phyloP scores from a whole-genome alignment of 2,329 filamentous ascomycete genomes.

The Lachnellula willkommii region DNA sequence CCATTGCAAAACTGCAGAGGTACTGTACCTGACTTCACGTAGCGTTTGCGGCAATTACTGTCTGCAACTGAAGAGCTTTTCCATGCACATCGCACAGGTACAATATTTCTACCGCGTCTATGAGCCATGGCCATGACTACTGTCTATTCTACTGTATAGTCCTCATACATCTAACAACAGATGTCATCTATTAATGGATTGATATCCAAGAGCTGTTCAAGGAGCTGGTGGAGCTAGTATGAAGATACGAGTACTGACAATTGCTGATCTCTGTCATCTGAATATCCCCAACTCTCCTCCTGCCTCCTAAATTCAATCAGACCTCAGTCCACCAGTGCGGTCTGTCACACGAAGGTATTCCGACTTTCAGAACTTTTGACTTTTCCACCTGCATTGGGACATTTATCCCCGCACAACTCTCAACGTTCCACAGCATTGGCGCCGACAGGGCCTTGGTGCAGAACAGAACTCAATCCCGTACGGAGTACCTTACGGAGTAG shows the following conservation, averaged over 20 bases:
- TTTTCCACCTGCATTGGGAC: too few relatives aligned
- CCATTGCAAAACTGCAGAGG: slow-evolving; percentile 1
- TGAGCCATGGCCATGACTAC: neutral
- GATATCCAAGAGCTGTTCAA: too few relatives aligned
- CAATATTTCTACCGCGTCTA: neutral
- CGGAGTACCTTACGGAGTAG: neutral
- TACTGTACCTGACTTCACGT: neutral
- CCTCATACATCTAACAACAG: too few relatives aligned
- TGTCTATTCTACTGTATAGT: neutral
- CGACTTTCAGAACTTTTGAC: too few relatives aligned
- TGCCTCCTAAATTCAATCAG: neutral
- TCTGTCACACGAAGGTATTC: too few relatives aligned
- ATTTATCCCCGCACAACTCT: neutral
- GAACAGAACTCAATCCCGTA: neutral
- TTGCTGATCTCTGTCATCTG: too few relatives aligned
- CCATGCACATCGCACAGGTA: neutral
- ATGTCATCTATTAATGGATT: too few relatives aligned
- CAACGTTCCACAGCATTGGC: slow-evolving; percentile 13
- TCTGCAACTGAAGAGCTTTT: slow-evolving; percentile 2
- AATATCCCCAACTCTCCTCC: too few relatives aligned
- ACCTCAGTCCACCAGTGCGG: neutral
- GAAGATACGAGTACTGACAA: too few relatives aligned
- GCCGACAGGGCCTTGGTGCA: slow-evolving; percentile 4
- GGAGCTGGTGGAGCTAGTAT: too few relatives aligned
- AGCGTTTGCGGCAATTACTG: slow-evolving; percentile 3